Conservation (phyloP, 2,329 filamentous ascomycete species). For the Ophiocordyceps camponoti-rufipedis region DNA sequence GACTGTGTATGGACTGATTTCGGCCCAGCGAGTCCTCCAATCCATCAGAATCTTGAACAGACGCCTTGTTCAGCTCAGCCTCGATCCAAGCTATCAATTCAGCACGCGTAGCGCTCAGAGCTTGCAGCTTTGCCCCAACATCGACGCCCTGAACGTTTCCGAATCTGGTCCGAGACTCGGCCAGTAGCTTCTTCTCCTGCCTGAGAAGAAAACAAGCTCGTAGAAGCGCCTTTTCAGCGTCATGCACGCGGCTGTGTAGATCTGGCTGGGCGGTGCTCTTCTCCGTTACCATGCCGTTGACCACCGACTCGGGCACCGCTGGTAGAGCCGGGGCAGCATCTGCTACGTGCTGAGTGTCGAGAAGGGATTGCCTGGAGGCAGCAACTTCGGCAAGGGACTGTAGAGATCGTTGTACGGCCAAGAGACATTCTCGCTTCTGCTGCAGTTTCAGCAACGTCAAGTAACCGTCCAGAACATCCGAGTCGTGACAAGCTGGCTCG, state of each 20-base stretch:
- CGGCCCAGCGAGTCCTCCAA: conserved; percentile 4
- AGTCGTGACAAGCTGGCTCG: conserved; percentile 3
- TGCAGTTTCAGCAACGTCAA: conserved; percentile 31
- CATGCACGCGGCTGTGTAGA: conserved; percentile 27
- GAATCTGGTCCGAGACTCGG: conserved; percentile 23
- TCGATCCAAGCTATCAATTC: conserved; percentile 50
- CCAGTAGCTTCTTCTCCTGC: conserved; percentile 36
- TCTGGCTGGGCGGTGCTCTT: conserved; percentile 19
- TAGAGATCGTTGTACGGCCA: conserved; percentile 30
- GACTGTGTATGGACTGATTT: conserved; percentile 7
- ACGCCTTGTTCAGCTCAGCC: conserved; percentile 36
- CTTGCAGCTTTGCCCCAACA: conserved; percentile 26
- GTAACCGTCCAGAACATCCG: conserved; percentile 26
- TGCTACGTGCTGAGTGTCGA: conserved; percentile 31
- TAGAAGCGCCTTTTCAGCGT: conserved; percentile 39
- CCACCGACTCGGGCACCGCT: conserved; percentile 30
- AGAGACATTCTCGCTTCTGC: conserved; percentile 31
- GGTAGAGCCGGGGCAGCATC: conserved; percentile 24
- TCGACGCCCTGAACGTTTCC: conserved; percentile 18
- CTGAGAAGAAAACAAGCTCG: conserved; percentile 37
- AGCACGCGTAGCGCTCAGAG: conserved; percentile 35
- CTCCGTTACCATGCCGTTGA: conserved; percentile 29
- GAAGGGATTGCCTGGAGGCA: conserved; percentile 27
- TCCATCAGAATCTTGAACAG: conserved; percentile 12
- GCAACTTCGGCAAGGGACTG: conserved; percentile 32